Evolutionary conservation across 495 filamentous ascomycete genomes (phyloP).

Genomic region (Tricharina praecox): DNA sequence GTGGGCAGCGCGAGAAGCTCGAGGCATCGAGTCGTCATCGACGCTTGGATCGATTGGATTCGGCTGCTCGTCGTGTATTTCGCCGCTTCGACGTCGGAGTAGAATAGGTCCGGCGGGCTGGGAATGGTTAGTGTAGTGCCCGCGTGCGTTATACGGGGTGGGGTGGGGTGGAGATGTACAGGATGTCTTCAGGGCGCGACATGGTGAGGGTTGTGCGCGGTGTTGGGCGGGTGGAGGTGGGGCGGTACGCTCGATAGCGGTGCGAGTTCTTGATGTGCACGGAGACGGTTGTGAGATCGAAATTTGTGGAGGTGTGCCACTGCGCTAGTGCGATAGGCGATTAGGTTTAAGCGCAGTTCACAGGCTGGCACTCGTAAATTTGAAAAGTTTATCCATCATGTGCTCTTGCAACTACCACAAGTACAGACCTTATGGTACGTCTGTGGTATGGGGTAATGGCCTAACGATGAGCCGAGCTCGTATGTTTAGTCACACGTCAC

Average conservation of each 20-base stretch:
- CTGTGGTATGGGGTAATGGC: too few relatives aligned
- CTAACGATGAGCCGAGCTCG: too few relatives aligned
- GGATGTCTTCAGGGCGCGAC: slow-evolving; percentile 89
- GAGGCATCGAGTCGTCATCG: slow-evolving; percentile 86
- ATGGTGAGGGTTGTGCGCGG: slow-evolving; percentile 31
- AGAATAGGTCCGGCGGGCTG: slow-evolving; percentile 88
- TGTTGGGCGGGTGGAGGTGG: not conserved
- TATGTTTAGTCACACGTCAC: too few relatives aligned
- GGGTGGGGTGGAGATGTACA: slow-evolving; percentile 38
- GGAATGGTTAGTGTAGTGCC: slow-evolving; percentile 2
- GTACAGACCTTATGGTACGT: too few relatives aligned
- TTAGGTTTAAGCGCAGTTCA: too few relatives aligned
- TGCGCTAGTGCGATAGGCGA: too few relatives aligned
- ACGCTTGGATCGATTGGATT: slow-evolving; percentile 82
- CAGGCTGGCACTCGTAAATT: too few relatives aligned
- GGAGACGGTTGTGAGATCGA: too few relatives aligned
- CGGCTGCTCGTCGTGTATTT: slow-evolving; percentile 96
- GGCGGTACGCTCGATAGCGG: not conserved
- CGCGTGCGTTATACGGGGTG: not conserved
- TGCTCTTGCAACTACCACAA: too few relatives aligned
- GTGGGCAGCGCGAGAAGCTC: slow-evolving; percentile 65
- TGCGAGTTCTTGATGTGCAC: too few relatives aligned
- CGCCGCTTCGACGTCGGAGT: slow-evolving; percentile 82
- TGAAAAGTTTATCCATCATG: too few relatives aligned
- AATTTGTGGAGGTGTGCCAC: too few relatives aligned